Base-by-base conservation (phyloP, 2,329 filamentous ascomycete species). In the Fusarium cyanostomum region DNA sequence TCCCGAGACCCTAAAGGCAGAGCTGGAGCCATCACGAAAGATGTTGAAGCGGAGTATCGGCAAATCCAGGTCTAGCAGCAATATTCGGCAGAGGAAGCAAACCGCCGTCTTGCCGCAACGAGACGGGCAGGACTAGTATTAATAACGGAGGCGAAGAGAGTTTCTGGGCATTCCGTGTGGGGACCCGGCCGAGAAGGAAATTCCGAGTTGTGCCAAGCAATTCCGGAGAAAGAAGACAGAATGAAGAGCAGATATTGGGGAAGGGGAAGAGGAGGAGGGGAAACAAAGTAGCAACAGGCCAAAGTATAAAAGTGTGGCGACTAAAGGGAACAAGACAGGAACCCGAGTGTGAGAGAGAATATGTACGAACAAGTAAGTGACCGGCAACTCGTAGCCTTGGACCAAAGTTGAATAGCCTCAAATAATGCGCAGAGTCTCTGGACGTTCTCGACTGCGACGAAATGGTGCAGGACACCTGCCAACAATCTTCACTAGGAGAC, bases 221-320 rank as follows among this genome's bases (percentile, higher is more conserved):
- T 18, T 31, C 39, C 30, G 30, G 28, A 44, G 38, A 26, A 16
- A 48, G 33, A 12, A 26, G 16, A 50, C 28, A 53, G 38, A 39
- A 39, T 35, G 38, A 28, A 54, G 24, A 52, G 15, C 13, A 58
- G n/a, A 34, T 26, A 33, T 51, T 21, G 26, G 48, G 21, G 35
- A 16, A 42, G 33, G 21, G 48, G 48, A 16, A 30, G 15, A 15
- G 44, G 33, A 16, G 30, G 8, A 34, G 21, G 37, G 37, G 21
- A 52, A 43, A 39, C 35, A 21, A 52, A 21, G 28, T 21, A 44
- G 26, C 31, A 28, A 31, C 24, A 44, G 33, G 24, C 21, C 45
- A 55, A 66, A 64, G 62, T 33, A 54, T 43, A 60, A 66, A 56
- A 39, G 13, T 4, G 50, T 64, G 62, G 58, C 53, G 41, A 39